Conservation (phyloP, 2,329 filamentous ascomycete genomes). For the Alternaria hordeiaustralica region DNA sequence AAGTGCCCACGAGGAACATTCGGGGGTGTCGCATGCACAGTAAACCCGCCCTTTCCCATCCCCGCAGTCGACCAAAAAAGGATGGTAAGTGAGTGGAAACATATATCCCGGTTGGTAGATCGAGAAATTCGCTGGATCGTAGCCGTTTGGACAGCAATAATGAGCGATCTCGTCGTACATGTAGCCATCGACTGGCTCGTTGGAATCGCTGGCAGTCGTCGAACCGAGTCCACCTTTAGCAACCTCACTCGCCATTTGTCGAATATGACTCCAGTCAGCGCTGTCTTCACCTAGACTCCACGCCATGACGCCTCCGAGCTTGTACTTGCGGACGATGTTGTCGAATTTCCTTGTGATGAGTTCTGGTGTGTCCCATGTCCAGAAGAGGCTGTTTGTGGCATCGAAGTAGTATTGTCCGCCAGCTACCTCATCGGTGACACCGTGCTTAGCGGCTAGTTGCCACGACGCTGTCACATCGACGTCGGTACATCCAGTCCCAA, state of each 20-base stretch:
- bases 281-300: slow-evolving; percentile 76
- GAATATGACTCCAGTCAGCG: slow-evolving; percentile 50
- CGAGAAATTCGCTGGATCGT: background rate
- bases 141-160: background rate
- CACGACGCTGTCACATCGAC: slow-evolving; percentile 64
- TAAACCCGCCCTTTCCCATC: background rate
- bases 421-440: slow-evolving; percentile 61
- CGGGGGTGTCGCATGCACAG: background rate
- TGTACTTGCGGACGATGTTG: slow-evolving; percentile 62
- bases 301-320: slow-evolving; percentile 74
- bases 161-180: background rate
- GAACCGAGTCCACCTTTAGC: background rate
- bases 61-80: background rate
- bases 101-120: background rate
- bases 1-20: background rate
- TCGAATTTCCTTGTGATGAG: slow-evolving; percentile 69
- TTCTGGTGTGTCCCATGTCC: slow-evolving; percentile 73
- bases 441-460: slow-evolving; percentile 59
- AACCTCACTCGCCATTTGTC: slow-evolving; percentile 48
- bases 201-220: background rate
- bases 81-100: background rate
- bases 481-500: slow-evolving; percentile 53
- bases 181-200: background rate
- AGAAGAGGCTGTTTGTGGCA: slow-evolving; percentile 65
- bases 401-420: slow-evolving; percentile 77